These are phyloP conservation scores for Cadophora sp. DNA, from an alignment of 2,329 filamentous ascomycete species.

Conservation along the genomic window DNA sequence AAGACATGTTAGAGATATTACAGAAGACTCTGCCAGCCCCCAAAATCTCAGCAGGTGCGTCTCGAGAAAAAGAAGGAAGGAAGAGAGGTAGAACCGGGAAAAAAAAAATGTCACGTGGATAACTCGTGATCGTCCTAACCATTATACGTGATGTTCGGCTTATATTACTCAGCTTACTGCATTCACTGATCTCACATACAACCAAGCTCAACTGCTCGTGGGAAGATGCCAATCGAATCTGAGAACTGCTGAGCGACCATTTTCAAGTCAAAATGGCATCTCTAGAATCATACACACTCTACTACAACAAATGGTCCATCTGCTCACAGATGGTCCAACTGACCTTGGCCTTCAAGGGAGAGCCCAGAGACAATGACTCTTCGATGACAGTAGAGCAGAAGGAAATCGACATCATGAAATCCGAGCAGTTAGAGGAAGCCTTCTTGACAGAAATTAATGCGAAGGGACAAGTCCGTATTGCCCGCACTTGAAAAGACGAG, in stretches of 20 bases:
- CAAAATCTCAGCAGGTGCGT: too few relatives aligned
- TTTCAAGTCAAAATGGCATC: background rate
- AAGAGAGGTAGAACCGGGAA: too few relatives aligned
- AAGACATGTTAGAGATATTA: too few relatives aligned
- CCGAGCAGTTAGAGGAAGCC: background rate
- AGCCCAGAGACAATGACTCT: background rate
- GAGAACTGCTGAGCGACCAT: too few relatives aligned
- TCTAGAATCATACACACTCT: background rate
- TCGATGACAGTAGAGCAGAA: background rate
- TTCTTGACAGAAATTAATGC: background rate
- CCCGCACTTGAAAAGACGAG: background rate
- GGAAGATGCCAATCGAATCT: background rate
- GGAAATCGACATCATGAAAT: background rate
- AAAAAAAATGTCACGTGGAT: too few relatives aligned
- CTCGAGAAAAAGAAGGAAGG: too few relatives aligned
- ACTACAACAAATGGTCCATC: background rate
- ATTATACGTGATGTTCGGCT: background rate
- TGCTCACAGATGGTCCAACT: slow-evolving; percentile 1
- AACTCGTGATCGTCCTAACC: too few relatives aligned
- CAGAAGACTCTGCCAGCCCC: too few relatives aligned
- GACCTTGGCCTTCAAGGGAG: background rate
- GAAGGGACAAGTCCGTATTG: slow-evolving; percentile 1
- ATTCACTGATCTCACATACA: background rate
- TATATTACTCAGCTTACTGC: slow-evolving; percentile 5
- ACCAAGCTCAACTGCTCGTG: background rate